Conservation (phyloP, 176 grass and related monocot species). For the Coix lacrymajobi region DNA sequence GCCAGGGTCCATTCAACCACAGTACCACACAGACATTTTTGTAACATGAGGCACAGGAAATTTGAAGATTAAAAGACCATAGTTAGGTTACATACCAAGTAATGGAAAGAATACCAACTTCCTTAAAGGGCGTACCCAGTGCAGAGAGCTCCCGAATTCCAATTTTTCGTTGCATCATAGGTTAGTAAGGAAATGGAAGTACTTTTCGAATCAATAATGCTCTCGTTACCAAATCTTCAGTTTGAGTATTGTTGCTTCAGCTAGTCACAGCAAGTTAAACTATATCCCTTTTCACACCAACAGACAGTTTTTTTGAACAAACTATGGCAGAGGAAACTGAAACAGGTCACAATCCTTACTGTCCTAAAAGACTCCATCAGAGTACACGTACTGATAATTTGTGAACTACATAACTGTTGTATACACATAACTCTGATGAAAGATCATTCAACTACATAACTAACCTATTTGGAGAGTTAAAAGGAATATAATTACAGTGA, state of each 20-base stretch:
- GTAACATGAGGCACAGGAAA: not conserved
- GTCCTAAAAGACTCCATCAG: not conserved
- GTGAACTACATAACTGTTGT: not conserved
- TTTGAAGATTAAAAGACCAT: not conserved
- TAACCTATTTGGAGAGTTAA: constrained; percentile 5
- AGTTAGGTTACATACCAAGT: not conserved
- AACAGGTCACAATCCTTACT: not conserved
- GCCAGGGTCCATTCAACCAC: not conserved
- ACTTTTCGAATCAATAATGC: not conserved
- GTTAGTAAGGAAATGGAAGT: not conserved
- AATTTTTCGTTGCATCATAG: not conserved
- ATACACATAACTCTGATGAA: not conserved
- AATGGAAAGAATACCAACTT: not conserved
- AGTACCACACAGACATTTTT: not conserved
- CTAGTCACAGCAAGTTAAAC: not conserved
- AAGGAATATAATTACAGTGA: constrained; percentile 9
- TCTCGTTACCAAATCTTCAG: not conserved
- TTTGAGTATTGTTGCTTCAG: not conserved
- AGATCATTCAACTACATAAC: not conserved
- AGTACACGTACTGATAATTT: not conserved
- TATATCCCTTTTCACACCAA: not conserved
- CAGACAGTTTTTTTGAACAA: not conserved
- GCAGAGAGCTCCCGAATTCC: too few relatives aligned
- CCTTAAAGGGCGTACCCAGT: too few relatives aligned
- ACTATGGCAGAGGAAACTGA: not conserved